These are phyloP conservation scores for Nepenthes mirabilis DNA, from an alignment of 148 eudicot genomes.

Conservation along the genomic window DNA sequence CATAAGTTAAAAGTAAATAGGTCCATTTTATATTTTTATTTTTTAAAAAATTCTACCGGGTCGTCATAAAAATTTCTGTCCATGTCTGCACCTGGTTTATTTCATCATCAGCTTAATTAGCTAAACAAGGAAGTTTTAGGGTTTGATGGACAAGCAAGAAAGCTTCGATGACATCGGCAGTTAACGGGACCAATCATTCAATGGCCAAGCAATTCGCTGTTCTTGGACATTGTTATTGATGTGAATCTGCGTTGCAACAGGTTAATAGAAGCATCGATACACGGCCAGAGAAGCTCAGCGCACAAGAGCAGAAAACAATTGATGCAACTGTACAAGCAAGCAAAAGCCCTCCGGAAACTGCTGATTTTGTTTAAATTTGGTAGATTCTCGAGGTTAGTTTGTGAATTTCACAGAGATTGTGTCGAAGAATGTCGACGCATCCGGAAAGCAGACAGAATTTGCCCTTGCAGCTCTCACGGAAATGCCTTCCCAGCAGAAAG, in stretches of 20 bases:
- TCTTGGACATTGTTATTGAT: background rate
- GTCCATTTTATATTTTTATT: background rate
- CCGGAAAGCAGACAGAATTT: background rate
- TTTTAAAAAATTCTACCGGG: background rate
- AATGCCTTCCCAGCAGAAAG: background rate
- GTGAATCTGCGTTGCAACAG: background rate
- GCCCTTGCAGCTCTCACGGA: background rate
- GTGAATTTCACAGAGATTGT: background rate
- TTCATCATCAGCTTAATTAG: background rate
- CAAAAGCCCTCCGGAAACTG: background rate
- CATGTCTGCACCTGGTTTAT: background rate
- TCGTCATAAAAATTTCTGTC: background rate
- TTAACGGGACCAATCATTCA: no score
- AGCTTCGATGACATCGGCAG: no score
- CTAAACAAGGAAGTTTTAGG: background rate
- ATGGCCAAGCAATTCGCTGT: background rate
- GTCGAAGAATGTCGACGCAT: background rate
- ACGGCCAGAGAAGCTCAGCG: background rate
- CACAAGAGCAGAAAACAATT: conserved; percentile 1
- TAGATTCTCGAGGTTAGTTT: background rate
- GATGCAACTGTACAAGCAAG: background rate
- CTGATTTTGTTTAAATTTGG: background rate
- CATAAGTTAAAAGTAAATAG: background rate
- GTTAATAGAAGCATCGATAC: background rate
- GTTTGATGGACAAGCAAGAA: no score